Base-by-base conservation (phyloP, 352 stramenopile genomes). In the Elongisporangium anandrum region DNA sequence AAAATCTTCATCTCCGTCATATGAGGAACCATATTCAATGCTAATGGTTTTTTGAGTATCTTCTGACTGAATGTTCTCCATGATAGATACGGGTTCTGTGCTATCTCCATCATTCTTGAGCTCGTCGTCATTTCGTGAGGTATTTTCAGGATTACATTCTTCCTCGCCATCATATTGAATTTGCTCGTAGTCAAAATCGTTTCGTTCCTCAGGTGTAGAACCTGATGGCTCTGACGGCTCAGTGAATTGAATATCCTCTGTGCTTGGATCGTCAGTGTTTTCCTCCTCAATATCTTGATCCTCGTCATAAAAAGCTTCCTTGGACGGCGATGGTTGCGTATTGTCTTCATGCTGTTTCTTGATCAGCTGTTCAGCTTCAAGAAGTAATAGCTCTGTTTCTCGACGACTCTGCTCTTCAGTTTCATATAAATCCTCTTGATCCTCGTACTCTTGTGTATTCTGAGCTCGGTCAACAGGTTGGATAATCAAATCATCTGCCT, bases 361-460 rank as follows among this genome's bases (percentile, higher is more conserved):
- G 39, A 87, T 66, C 10, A 87, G 38, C 24, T 53, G 41, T 2
- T 73, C 64, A 9, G 68, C 66, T 70, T 88, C 76, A 3, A 69
- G 57, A 6, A 85, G 66, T 52, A 86, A 57, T 5, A 52, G 54
- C 9, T 76, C 66, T 0, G 73, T 86, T 50, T 83, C 73, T 0
- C 63, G 58, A 17, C 64, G 56, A 24, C 54, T 72, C 7, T 66
- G 48, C 7, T 73, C 64, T 49, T 73, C 66, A 15, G 41, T 17
- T 3, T 63, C 52, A 7, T 13, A 17, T 5, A 50, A 52, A n/a
- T 56, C 24, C 15, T 62, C 56, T n/a, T 64, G 23, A 38, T 66
- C 34, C 2, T 62, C 50, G 8, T 61, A 21, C 19, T 62, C 52
- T 45, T 61, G 23, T 13, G 64, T 26, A 2, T 59, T 52, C 3